Percentiles rank a stretch among this genome's conserved stretches.
Evolutionary conservation across 2,329 filamentous ascomycete species (phyloP).

Genomic region (Pestalotiopsis sp.): DNA sequence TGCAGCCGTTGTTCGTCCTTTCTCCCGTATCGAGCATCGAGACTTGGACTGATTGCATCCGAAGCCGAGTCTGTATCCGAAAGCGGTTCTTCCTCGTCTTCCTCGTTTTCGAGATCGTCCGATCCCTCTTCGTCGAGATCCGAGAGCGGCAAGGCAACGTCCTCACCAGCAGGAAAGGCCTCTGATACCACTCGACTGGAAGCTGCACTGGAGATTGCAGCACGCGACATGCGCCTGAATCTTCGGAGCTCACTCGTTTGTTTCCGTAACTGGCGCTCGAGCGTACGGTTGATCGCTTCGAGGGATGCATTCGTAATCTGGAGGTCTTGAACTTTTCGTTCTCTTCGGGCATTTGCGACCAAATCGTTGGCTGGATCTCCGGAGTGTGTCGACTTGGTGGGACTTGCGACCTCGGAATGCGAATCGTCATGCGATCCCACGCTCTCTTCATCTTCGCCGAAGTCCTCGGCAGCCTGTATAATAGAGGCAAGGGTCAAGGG

Average conservation of each 20-base stretch:
- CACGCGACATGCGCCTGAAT: conserved; percentile 81
- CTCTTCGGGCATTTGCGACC: conserved; percentile 84
- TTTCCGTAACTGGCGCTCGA: conserved; percentile 89
- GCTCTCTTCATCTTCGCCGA: conserved; percentile 35
- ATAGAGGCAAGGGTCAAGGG: conserved; percentile 57
- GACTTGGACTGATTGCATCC: conserved; percentile 41
- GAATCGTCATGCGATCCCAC: conserved; percentile 26
- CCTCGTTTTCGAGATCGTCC: conserved; percentile 39
- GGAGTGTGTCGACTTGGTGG: conserved; percentile 56
- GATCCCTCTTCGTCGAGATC: conserved; percentile 52
- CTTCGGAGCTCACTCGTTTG: conserved; percentile 86
- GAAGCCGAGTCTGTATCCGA: conserved; percentile 40
- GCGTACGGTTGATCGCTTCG: conserved; percentile 88
- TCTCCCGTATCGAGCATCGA: conserved; percentile 58
- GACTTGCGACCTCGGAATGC: conserved; percentile 50
- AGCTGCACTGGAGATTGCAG: conserved; percentile 51
- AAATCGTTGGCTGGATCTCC: conserved; percentile 71
- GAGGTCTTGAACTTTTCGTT: conserved; percentile 92
- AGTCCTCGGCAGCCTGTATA: conserved; percentile 56
- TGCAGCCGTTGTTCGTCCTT: conserved; percentile 82
- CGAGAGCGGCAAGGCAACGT: conserved; percentile 48
- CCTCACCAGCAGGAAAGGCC: conserved; percentile 38
- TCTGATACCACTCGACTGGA: conserved; percentile 44
- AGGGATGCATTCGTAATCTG: conserved; percentile 97
- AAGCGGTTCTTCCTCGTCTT: conserved; percentile 53